Evolutionary conservation across 129 eudicot species (phyloP).

Genomic region (Artemisia argyi): DNA sequence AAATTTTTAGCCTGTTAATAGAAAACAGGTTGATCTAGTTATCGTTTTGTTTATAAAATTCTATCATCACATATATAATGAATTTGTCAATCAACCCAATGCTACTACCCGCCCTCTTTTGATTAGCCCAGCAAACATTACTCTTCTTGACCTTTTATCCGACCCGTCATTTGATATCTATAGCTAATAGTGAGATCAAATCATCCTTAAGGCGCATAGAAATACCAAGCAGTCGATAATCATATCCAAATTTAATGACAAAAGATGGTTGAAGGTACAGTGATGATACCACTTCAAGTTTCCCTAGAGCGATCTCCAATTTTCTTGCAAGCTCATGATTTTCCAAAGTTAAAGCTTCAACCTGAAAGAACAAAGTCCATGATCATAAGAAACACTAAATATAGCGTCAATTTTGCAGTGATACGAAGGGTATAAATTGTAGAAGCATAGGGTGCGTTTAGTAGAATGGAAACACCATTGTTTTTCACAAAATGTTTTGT

Average conservation of each 20-base stretch:
- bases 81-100: background rate
- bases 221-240: background rate
- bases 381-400: background rate
- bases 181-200: too few relatives aligned
- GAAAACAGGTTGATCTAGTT: too few relatives aligned
- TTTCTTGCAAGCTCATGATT: conserved; percentile 12
- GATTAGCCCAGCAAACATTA: too few relatives aligned
- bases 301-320: conserved; percentile 15
- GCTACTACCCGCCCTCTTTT: background rate
- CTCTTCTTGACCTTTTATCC: background rate
- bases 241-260: background rate
- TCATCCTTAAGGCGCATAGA: background rate
- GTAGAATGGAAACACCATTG: too few relatives aligned
- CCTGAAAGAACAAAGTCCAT: conserved; percentile 1
- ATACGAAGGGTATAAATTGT: background rate
- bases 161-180: background rate
- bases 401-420: background rate
- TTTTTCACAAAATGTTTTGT: too few relatives aligned
- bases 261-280: background rate
- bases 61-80: background rate
- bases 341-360: conserved; percentile 22
- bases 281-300: conserved; percentile 22
- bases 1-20: background rate
- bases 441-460: too few relatives aligned
- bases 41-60: background rate